Conservation (phyloP, 352 stramenopile genomes). For the Phytophthora foliorum region DNA sequence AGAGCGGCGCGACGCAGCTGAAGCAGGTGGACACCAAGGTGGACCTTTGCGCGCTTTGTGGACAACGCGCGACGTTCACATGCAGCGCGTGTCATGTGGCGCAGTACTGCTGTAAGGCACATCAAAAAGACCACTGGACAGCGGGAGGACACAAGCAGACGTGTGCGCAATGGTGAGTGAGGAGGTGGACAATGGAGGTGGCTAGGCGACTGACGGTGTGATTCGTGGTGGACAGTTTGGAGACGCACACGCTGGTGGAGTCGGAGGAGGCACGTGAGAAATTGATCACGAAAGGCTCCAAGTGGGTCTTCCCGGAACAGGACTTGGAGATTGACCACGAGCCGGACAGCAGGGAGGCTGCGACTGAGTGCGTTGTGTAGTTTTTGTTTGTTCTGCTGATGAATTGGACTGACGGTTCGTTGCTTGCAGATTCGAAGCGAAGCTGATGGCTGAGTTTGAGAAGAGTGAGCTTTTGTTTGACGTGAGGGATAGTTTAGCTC, state of each 20-base stretch:
- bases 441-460: constrained; percentile 79
- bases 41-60: constrained; percentile 67
- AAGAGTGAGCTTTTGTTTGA: constrained; percentile 39
- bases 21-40: constrained; percentile 19
- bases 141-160: constrained; percentile 72
- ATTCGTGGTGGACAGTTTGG: constrained; percentile 30
- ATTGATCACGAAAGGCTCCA: constrained; percentile 64
- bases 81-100: constrained; percentile 80
- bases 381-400: background rate
- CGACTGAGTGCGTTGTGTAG: constrained; percentile 53
- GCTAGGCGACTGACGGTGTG: background rate
- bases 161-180: constrained; percentile 63
- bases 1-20: constrained; percentile 46
- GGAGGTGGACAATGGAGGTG: background rate
- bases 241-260: constrained; percentile 54
- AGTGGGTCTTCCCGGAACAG: constrained; percentile 81
- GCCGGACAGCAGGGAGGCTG: constrained; percentile 64
- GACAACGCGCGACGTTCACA: constrained; percentile 69
- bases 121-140: constrained; percentile 87
- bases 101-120: constrained; percentile 80
- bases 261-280: constrained; percentile 36
- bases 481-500: background rate
- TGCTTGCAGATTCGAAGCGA: constrained; percentile 58
- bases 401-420: constrained; percentile 2
- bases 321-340: constrained; percentile 86